Base-by-base conservation (phyloP, 1,284 basidiomycete species). In the Ceratobasidium sp. region DNA sequence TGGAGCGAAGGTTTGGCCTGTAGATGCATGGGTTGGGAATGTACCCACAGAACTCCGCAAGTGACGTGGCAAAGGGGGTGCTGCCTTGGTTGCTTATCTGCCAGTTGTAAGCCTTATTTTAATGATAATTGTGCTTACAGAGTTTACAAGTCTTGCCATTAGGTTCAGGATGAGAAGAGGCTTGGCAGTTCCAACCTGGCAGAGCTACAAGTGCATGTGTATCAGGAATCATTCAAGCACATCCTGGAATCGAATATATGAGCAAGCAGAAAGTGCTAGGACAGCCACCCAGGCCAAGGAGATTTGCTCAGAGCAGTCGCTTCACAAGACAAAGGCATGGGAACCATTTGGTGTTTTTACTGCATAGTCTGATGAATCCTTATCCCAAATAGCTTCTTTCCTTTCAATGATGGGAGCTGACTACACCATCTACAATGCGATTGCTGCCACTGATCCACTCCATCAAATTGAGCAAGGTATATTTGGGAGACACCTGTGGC, bases 401-500 rank as follows among this genome's bases (percentile, higher is more conserved):
- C 7, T 24, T 1, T 53, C 22, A n/a, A 8, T 24, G 22, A 46
- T 46, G 43, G 43, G 43, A 2, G 7, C 51, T 8, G n/a, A 24
- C 22, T 29, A 53, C 27, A 9, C 51, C 7, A 13, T 53, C 13
- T 53, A 53, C 13, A 8, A 22, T n/a, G 51, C 51, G 51, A 24
- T 53, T 24, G 51, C 27, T 53, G 43, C 43, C 2, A 19, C 22
- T 3, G 51, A 53, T 29, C 51, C 51, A 1, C 51, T 53, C 22
- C 51, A 53, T 14, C 51, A 53, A 29, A 53, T 53, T 19, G 51
- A 53, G n/a, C 51, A 53, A 53, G 51, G 51, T 53, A 14, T 53
- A n/a, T 53, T 22, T 22, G 51, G 51, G 51, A n/a, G 22, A 13
- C 51, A 53, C 51, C 9, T 53, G 13, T 53, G 51, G 51, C 27